These are phyloP conservation scores for Aspergillus pseudoglaucus DNA, from an alignment of 2,329 filamentous ascomycete genomes.

Conservation along the genomic window DNA sequence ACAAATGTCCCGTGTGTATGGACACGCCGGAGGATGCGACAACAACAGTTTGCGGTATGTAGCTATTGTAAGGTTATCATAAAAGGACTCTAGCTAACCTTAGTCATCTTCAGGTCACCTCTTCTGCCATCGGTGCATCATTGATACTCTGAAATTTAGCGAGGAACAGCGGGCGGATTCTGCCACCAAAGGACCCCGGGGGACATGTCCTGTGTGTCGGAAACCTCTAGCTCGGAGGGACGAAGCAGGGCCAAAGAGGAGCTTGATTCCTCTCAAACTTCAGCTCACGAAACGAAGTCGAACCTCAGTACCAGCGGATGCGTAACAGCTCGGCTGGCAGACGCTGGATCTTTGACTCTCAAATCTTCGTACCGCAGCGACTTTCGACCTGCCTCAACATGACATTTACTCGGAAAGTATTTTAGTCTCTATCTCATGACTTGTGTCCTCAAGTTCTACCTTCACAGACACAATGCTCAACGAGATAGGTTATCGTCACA, in stretches of 20 bases:
- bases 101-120: conserved; percentile 46
- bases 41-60: conserved; percentile 54
- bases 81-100: background rate
- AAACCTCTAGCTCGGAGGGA: conserved; percentile 35
- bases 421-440: too few relatives aligned
- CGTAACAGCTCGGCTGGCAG: background rate
- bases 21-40: conserved; percentile 55
- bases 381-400: too few relatives aligned
- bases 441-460: too few relatives aligned
- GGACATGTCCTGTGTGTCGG: conserved; percentile 41
- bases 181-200: conserved; percentile 25
- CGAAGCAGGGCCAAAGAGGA: conserved; percentile 25
- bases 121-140: conserved; percentile 59
- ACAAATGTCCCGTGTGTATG: conserved; percentile 59
- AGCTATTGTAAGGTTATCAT: background rate
- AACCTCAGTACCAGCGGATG: background rate
- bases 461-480: too few relatives aligned
- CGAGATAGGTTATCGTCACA: too few relatives aligned
- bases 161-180: conserved; percentile 42
- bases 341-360: too few relatives aligned
- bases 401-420: too few relatives aligned
- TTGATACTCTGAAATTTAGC: conserved; percentile 52
- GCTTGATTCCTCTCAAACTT: conserved; percentile 33
- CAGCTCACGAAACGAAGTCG: conserved; percentile 29
- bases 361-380: too few relatives aligned